Conservation (phyloP, 192 early-diverging fungal genomes). For the Piromyces sp. region DNA sequence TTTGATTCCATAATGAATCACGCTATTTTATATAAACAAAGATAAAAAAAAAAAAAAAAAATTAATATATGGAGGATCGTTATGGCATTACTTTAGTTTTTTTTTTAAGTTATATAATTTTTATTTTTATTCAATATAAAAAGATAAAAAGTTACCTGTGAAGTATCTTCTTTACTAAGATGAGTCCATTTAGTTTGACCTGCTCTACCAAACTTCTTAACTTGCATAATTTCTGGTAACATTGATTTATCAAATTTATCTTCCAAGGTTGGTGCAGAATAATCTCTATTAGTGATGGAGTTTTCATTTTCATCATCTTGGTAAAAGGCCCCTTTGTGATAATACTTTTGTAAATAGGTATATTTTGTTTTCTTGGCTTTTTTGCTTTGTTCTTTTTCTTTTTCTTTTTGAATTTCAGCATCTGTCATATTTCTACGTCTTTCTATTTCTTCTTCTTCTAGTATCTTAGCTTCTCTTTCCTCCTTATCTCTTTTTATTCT, state of each 20-base stretch:
- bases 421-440: slow-evolving; percentile 67
- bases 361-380: slow-evolving; percentile 37
- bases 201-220: slow-evolving; percentile 70
- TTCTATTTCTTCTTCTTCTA: slow-evolving; percentile 62
- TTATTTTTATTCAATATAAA: too few species aligned
- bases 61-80: too few species aligned
- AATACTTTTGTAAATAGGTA: slow-evolving; percentile 60
- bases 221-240: slow-evolving; percentile 74
- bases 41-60: too few species aligned
- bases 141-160: slow-evolving; percentile 7
- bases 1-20: not conserved
- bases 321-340: slow-evolving; percentile 80
- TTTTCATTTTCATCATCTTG: slow-evolving; percentile 33
- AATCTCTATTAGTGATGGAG: slow-evolving; percentile 42
- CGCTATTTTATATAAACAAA: not conserved
- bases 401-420: slow-evolving; percentile 54
- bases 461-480: slow-evolving; percentile 47
- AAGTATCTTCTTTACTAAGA: slow-evolving; percentile 67
- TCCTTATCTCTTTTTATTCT: slow-evolving; percentile 77
- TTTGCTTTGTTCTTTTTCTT: slow-evolving; percentile 38
- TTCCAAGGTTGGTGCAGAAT: slow-evolving; percentile 51
- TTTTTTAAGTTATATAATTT: too few species aligned
- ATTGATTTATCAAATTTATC: slow-evolving; percentile 47
- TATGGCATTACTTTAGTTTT: too few species aligned
- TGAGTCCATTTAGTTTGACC: slow-evolving; percentile 84